Percentiles rank a stretch among this genome's conserved stretches.
These are phyloP conservation scores for Yamagishiella unicocca DNA, from an alignment of 139 green algal species.

Conservation along the genomic window DNA sequence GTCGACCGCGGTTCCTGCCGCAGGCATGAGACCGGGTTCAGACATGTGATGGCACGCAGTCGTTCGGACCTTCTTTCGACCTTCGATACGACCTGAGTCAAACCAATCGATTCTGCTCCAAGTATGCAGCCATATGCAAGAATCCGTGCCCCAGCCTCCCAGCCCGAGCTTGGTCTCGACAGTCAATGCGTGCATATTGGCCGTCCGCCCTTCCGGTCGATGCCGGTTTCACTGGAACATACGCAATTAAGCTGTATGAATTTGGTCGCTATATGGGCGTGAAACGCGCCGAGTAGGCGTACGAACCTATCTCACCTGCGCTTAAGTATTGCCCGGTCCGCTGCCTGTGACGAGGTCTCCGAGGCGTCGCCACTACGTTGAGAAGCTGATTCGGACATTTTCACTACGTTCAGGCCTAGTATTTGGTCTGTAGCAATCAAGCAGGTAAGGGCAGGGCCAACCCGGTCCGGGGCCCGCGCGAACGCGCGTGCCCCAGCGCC, in stretches of 20 bases:
- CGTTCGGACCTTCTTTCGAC: background rate
- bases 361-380: slow-evolving; percentile 16
- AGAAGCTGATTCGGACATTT: slow-evolving; percentile 21
- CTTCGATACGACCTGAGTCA: background rate
- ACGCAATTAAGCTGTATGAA: background rate
- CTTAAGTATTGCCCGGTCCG: slow-evolving; percentile 4
- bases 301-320: slow-evolving; percentile 1
- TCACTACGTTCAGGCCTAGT: background rate
- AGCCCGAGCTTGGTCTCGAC: background rate
- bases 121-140: background rate
- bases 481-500: background rate
- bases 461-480: too few relatives aligned
- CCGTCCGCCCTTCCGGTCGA: background rate
- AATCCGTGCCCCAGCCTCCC: background rate
- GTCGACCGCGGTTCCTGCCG: background rate
- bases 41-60: background rate
- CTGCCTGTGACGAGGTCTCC: slow-evolving; percentile 18
- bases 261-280: background rate
- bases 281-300: background rate
- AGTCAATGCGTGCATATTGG: background rate
- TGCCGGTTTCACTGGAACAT: background rate
- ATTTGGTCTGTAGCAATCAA: background rate
- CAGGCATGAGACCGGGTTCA: background rate
- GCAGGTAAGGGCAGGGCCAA: background rate
- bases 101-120: background rate